Evolutionary conservation across 2,329 filamentous ascomycete species (phyloP), one percentile per base, ranked within the genome.

Genomic region (Aspergillus amoenus): DNA sequence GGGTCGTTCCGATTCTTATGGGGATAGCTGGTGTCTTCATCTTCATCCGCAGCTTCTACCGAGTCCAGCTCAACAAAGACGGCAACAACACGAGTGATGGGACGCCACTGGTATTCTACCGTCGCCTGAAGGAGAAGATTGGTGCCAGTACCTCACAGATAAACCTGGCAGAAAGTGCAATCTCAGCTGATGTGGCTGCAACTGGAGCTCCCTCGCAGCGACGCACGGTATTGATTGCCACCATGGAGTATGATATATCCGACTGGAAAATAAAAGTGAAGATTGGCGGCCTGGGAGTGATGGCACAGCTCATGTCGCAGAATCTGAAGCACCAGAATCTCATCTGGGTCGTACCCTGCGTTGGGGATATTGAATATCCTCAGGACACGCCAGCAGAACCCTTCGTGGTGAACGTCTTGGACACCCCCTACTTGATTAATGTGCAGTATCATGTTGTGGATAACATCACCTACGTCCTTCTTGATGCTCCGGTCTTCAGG

Each of bases 221-320:
- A 42, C 76, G 83, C n/a, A 87, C 81, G 24, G 82, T 88, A 2
- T 78, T 89, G 21, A 87, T 89, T 52, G 86, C 85, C 12, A 88
- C 86, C 5, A 88, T 89, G 84, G 86, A 89, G 69, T 89, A 89
- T 71, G 85, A 88, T 60, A 88, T 89, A 59, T 84, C 86, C 55
- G 86, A 89, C 67, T 88, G 86, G 84, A 79, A 73, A 3, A 86
- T 89, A 73, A 88, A 87, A 71, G 85, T 89, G 73, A 89, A 89
- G 73, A 89, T 89, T 46, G 86, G 86, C 59, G 86, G 86, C 58
- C 77, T 89, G 4, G 86, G 86, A 69, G 86, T 88, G 59, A 89
- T 89, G 86, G 85, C 86, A 34, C 84, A 87, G 63, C 74, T 88
- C 2, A 89, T 88, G 86, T 84, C 84, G 17, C 85, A 86, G 66